These are phyloP conservation scores for Hemisphaericaspora xylanilytica DNA, from an alignment of 1,139 yeast species.

Conservation along the genomic window DNA sequence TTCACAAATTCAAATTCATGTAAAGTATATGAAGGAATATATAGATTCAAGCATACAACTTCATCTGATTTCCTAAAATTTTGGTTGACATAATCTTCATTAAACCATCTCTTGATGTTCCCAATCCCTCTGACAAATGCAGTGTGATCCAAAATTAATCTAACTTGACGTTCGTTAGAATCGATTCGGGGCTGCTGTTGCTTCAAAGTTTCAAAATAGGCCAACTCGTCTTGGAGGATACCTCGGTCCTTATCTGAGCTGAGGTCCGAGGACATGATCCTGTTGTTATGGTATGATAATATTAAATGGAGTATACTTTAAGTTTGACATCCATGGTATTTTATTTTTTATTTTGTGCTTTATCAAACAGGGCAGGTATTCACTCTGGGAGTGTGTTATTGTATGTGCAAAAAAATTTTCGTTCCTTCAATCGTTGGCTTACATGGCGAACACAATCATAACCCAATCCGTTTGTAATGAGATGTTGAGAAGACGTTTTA, in stretches of 20 bases:
- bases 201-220: neutral
- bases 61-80: slow-evolving; percentile 18
- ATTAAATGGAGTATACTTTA: too few relatives aligned
- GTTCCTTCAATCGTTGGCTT: too few relatives aligned
- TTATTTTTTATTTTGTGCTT: too few relatives aligned
- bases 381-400: too few relatives aligned
- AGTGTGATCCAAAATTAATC: slow-evolving; percentile 54
- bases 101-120: slow-evolving; percentile 56
- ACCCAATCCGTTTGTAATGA: too few relatives aligned
- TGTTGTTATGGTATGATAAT: too few relatives aligned
- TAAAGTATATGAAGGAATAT: slow-evolving; percentile 54
- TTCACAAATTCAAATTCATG: slow-evolving; percentile 56
- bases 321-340: too few relatives aligned
- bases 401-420: too few relatives aligned
- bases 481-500: too few relatives aligned
- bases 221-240: slow-evolving; percentile 14
- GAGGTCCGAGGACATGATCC: slow-evolving; percentile 11
- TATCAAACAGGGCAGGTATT: too few relatives aligned
- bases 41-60: slow-evolving; percentile 28
- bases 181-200: neutral
- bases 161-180: slow-evolving; percentile 11
- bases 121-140: slow-evolving; percentile 61
- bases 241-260: slow-evolving; percentile 9
- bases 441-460: too few relatives aligned
- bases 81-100: slow-evolving; percentile 31